Conservation (phyloP, 176 grass and related monocot species). For the Poa pratensis region DNA sequence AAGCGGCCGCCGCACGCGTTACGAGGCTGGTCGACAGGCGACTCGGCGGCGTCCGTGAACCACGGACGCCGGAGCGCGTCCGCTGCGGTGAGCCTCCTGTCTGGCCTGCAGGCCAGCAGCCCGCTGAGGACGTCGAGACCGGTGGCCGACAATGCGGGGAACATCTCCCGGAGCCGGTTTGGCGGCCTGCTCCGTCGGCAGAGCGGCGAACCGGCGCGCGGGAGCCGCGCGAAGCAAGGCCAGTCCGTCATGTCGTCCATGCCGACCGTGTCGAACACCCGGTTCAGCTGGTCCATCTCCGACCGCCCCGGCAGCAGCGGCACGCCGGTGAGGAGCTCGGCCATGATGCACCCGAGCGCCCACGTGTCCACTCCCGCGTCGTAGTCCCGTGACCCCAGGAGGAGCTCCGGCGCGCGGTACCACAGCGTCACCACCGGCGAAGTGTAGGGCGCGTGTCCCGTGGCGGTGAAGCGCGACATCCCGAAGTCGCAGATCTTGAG, state of each 20-base stretch:
- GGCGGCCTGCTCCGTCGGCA: constrained; percentile 4
- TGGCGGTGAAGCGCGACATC: background rate
- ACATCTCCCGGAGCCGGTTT: constrained; percentile 33
- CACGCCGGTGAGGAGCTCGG: constrained; percentile 44
- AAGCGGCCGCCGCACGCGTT: background rate
- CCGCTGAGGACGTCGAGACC: constrained; percentile 44
- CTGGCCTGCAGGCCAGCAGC: constrained; percentile 41
- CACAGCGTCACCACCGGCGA: constrained; percentile 41
- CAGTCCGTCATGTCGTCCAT: background rate
- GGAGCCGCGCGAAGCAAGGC: constrained; percentile 24
- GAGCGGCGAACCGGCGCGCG: constrained; percentile 24
- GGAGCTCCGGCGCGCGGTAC: constrained; percentile 55
- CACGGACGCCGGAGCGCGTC: constrained; percentile 41
- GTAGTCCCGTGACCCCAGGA: constrained; percentile 41
- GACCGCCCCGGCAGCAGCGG: constrained; percentile 37
- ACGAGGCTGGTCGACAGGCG: background rate
- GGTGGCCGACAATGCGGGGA: constrained; percentile 35
- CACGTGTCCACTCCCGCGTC: constrained; percentile 46
- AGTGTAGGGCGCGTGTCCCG: constrained; percentile 32
- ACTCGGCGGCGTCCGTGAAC: constrained; percentile 30
- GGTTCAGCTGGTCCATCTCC: constrained; percentile 52
- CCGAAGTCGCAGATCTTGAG: constrained; percentile 63
- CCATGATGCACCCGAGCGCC: constrained; percentile 51
- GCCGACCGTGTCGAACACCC: constrained; percentile 25
- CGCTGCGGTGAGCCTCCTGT: constrained; percentile 40